A percentile compares a stretch with the other conserved stretches of the same genome.
Conservation (phyloP, 139 green algal genomes). For the Picochlorum sp. region DNA sequence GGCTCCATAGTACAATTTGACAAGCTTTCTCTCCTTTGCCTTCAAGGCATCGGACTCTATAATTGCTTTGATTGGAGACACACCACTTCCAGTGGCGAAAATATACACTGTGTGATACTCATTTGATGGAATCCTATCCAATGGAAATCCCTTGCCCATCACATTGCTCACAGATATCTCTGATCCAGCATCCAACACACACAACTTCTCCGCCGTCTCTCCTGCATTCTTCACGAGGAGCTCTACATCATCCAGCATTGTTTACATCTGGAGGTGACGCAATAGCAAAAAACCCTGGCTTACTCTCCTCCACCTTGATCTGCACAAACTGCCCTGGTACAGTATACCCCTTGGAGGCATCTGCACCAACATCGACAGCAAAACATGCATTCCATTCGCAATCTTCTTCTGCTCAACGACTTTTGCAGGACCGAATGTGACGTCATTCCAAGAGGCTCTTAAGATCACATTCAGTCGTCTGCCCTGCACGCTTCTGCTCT, state of each 20-base stretch:
- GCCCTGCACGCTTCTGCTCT: not conserved
- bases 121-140: conserved; percentile 60
- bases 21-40: conserved; percentile 30
- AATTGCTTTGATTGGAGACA: conserved; percentile 67
- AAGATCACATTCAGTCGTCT: not conserved
- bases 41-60: conserved; percentile 58
- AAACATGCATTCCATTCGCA: conserved; percentile 36
- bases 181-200: not conserved
- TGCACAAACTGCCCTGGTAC: conserved; percentile 79
- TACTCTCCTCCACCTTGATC: conserved; percentile 47
- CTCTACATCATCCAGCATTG: conserved; percentile 40
- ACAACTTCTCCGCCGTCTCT: conserved; percentile 50
- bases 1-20: conserved; percentile 74
- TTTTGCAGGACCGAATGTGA: not conserved
- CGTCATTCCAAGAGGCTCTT: not conserved
- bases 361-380: conserved; percentile 55
- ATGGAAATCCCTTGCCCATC: conserved; percentile 80
- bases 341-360: conserved; percentile 52
- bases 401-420: conserved; percentile 8
- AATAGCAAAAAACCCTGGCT: conserved; percentile 87
- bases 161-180: conserved; percentile 35
- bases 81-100: conserved; percentile 68
- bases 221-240: conserved; percentile 60
- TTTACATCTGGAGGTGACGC: conserved; percentile 59
- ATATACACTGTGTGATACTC: conserved; percentile 55